Conservation (phyloP, 1,284 basidiomycete genomes). For the Taiwanofungus camphoratus region DNA sequence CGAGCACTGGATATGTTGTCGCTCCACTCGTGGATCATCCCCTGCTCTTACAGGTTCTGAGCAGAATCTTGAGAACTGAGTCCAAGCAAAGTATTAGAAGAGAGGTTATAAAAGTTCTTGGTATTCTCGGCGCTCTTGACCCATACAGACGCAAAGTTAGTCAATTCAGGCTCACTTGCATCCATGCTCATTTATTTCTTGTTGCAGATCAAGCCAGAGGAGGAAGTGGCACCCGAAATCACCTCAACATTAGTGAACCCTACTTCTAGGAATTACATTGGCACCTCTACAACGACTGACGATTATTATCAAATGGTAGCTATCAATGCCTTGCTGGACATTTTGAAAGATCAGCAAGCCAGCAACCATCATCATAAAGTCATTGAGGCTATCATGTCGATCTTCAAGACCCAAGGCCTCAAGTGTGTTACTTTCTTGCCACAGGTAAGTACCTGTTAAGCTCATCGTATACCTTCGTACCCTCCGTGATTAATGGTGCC, state of each 20-base stretch:
- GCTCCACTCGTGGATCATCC: conserved; percentile 90
- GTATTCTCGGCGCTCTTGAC: conserved; percentile 96
- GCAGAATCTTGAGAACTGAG: conserved; percentile 85
- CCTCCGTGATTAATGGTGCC: conserved; percentile 8
- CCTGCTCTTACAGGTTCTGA: conserved; percentile 82
- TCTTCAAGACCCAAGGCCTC: conserved; percentile 97
- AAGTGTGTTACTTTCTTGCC: conserved; percentile 96
- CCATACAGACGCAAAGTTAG: conserved; percentile 90
- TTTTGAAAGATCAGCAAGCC: conserved; percentile 86
- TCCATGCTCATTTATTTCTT: not conserved
- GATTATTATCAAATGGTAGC: conserved; percentile 99
- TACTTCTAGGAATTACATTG: conserved; percentile 21
- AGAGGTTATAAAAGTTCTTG: conserved; percentile 92
- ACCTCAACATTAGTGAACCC: conserved; percentile 57
- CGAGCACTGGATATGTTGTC: conserved; percentile 94
- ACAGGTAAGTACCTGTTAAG: conserved; percentile 51
- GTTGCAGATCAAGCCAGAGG: conserved; percentile 62
- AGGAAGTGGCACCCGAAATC: conserved; percentile 72
- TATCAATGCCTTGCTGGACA: conserved; percentile 83
- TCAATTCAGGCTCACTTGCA: not conserved
- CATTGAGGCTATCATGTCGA: conserved; percentile 98
- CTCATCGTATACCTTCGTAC: not conserved
- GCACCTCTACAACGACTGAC: conserved; percentile 60
- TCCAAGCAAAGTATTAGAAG: conserved; percentile 71
- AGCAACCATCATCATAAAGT: conserved; percentile 87